These are phyloP conservation scores for Aspergillus sclerotioniger DNA, from an alignment of 495 filamentous ascomycete species.

Conservation along the genomic window DNA sequence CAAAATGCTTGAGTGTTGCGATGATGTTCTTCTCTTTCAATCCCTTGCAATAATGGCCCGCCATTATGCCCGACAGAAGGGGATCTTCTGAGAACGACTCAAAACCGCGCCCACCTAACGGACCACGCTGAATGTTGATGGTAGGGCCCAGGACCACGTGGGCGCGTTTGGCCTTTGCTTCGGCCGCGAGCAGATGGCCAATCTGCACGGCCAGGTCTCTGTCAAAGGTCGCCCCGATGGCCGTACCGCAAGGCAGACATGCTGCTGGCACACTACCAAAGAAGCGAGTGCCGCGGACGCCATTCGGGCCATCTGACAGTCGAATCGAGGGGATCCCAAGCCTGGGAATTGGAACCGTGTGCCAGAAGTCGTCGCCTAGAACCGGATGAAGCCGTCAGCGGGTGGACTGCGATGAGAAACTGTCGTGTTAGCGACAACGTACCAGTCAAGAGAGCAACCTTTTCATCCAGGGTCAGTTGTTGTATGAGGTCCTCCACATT, in stretches of 20 bases:
- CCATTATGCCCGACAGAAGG: conserved; percentile 60
- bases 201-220: conserved; percentile 50
- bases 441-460: conserved; percentile 52
- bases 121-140: conserved; percentile 67
- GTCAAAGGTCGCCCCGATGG: conserved; percentile 65
- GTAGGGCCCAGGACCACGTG: conserved; percentile 70
- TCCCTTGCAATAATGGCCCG: conserved; percentile 60
- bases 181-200: conserved; percentile 57
- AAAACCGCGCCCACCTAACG: conserved; percentile 69
- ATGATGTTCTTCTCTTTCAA: conserved; percentile 62
- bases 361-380: conserved; percentile 67
- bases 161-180: conserved; percentile 60
- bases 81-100: conserved; percentile 75
- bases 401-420: not conserved
- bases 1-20: conserved; percentile 70
- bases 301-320: conserved; percentile 68
- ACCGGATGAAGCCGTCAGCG: not conserved
- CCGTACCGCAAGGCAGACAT: conserved; percentile 61
- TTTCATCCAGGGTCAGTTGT: conserved; percentile 53
- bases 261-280: conserved; percentile 61
- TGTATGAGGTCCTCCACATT: conserved; percentile 30
- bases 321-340: conserved; percentile 63
- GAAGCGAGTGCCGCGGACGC: conserved; percentile 61
- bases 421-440: conserved; percentile 2
- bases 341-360: conserved; percentile 60